Percentiles rank a stretch among this genome's conserved stretches.
Evolutionary conservation across 352 stramenopile genomes (phyloP).

Genomic region (Pythium insidiosum): DNA sequence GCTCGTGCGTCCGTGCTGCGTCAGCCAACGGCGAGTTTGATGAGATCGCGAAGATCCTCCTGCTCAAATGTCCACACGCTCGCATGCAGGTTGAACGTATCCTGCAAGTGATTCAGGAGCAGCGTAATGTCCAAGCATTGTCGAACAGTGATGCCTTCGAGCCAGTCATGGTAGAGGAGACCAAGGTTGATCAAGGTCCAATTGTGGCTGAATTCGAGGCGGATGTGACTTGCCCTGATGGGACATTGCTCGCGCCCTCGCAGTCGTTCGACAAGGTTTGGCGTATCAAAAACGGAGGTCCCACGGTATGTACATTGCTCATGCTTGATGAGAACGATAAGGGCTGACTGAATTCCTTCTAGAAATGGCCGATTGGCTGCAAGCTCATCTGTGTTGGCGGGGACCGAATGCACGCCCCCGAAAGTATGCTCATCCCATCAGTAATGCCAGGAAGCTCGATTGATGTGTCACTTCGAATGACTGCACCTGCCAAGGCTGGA

Average conservation of each 20-base stretch:
- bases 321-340: too few relatives aligned
- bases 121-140: conserved; percentile 60
- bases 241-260: conserved; percentile 58
- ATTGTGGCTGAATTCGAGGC: conserved; percentile 82
- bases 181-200: conserved; percentile 54
- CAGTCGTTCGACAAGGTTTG: conserved; percentile 82
- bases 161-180: conserved; percentile 56
- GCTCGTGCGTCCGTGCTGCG: conserved; percentile 40
- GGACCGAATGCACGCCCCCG: conserved; percentile 66
- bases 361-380: conserved; percentile 71
- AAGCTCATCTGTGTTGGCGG: conserved; percentile 62
- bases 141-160: conserved; percentile 70
- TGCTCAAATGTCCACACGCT: conserved; percentile 65
- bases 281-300: conserved; percentile 77
- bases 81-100: conserved; percentile 68
- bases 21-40: conserved; percentile 46
- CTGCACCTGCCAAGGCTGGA: conserved; percentile 41
- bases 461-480: conserved; percentile 70
- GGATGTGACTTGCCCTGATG: conserved; percentile 81
- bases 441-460: conserved; percentile 59
- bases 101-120: conserved; percentile 60
- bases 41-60: conserved; percentile 63
- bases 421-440: conserved; percentile 62
- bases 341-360: too few relatives aligned
- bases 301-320: conserved; percentile 19